Percentiles rank a stretch among this genome's conserved stretches.
Evolutionary conservation across 2,329 filamentous ascomycete genomes (phyloP).

Genomic region (Colletotrichum sansevieriae): DNA sequence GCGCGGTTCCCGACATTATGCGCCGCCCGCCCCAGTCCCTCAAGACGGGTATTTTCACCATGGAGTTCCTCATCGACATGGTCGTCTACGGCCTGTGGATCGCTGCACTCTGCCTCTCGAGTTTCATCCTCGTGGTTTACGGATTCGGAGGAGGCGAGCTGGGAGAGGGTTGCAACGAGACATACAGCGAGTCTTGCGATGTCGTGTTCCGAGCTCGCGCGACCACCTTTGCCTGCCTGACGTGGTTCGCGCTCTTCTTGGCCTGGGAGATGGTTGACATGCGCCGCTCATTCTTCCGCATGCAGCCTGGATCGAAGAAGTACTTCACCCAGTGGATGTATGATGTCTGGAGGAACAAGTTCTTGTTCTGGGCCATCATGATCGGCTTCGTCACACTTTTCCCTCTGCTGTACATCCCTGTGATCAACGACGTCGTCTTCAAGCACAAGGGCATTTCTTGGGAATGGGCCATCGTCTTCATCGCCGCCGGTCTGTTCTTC

Average conservation of each 20-base stretch:
- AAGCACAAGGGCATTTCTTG: slow-evolving; percentile 56
- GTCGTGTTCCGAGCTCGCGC: slow-evolving; percentile 73
- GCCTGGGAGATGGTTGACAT: slow-evolving; percentile 78
- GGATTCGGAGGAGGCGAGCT: slow-evolving; percentile 63
- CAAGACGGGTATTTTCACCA: slow-evolving; percentile 66
- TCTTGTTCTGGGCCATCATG: slow-evolving; percentile 63
- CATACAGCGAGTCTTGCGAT: slow-evolving; percentile 62
- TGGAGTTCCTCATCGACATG: slow-evolving; percentile 71
- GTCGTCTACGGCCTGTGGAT: slow-evolving; percentile 72
- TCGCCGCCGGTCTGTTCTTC: slow-evolving; percentile 62
- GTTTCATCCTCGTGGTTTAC: slow-evolving; percentile 33
- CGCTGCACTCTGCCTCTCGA: slow-evolving; percentile 58
- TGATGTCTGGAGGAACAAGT: slow-evolving; percentile 66
- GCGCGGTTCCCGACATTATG: slow-evolving; percentile 73
- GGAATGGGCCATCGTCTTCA: slow-evolving; percentile 65
- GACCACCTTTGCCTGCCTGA: slow-evolving; percentile 75
- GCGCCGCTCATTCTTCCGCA: slow-evolving; percentile 74
- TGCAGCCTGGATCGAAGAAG: slow-evolving; percentile 68
- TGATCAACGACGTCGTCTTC: slow-evolving; percentile 63
- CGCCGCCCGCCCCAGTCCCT: slow-evolving; percentile 64
- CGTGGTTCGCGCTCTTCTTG: slow-evolving; percentile 76
- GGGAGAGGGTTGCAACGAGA: slow-evolving; percentile 66
- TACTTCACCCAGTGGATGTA: slow-evolving; percentile 70
- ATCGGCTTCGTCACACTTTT: slow-evolving; percentile 52
- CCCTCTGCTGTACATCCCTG: slow-evolving; percentile 61